Conservation (phyloP, 805 yeast genomes). For the Cyberlindnera lachancei region DNA sequence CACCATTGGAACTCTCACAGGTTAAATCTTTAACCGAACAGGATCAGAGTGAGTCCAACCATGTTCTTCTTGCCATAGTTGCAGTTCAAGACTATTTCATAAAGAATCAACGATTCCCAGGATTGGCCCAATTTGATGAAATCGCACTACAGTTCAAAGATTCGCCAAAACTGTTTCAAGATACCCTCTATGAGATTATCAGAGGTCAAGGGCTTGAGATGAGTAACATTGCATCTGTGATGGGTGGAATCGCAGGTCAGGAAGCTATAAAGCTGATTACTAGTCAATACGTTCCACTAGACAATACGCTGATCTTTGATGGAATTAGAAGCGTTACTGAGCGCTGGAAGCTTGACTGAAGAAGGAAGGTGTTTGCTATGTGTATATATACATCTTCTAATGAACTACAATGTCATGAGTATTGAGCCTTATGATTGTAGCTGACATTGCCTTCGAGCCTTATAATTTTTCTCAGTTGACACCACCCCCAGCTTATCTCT, state of each 20-base stretch:
- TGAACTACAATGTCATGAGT: too few relatives aligned
- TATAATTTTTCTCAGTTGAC: too few relatives aligned
- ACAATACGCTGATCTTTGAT: constrained; percentile 64
- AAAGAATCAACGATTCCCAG: constrained; percentile 7
- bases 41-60: not conserved
- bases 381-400: too few relatives aligned
- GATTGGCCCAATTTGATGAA: not conserved
- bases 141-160: constrained; percentile 9
- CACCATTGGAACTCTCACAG: constrained; percentile 5
- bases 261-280: constrained; percentile 74
- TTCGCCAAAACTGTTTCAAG: constrained; percentile 22
- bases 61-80: constrained; percentile 14
- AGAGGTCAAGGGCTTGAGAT: constrained; percentile 36
- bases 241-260: constrained; percentile 85
- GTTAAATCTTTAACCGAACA: constrained; percentile 2
- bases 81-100: constrained; percentile 7
- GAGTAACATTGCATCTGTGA: constrained; percentile 55
- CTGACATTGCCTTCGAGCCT: too few relatives aligned
- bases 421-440: too few relatives aligned
- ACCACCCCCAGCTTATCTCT: too few relatives aligned
- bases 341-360: constrained; percentile 10
- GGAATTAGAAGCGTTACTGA: constrained; percentile 51
- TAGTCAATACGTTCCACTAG: constrained; percentile 72
- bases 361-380: too few relatives aligned
- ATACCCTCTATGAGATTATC: constrained; percentile 34